phyloP scores from a whole-genome alignment of 331 rosid genomes.

The Ulmus americana region DNA sequence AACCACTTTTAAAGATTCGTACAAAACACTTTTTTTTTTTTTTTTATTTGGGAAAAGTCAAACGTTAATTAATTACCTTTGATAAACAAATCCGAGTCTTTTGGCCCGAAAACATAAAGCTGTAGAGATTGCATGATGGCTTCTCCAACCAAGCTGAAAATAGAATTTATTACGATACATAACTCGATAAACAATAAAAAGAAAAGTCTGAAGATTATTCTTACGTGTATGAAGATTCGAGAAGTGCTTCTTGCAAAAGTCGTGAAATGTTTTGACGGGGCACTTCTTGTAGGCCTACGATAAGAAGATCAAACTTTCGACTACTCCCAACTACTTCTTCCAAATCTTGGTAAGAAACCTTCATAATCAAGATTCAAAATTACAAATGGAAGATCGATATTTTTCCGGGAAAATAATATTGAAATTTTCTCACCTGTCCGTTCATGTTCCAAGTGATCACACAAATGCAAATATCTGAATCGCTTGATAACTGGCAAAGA shows the following conservation, averaged over 20 bases:
- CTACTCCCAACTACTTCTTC: conserved; percentile 43
- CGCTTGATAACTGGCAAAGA: conserved; percentile 30
- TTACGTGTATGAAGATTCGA: conserved; percentile 44
- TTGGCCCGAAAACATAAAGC: conserved; percentile 57
- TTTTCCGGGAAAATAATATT: background rate
- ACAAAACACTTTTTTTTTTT: no score
- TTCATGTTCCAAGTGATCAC: conserved; percentile 76
- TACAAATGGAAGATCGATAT: background rate
- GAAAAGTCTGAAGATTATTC: background rate
- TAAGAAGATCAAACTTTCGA: conserved; percentile 51
- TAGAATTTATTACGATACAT: background rate
- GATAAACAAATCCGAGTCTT: conserved; percentile 36
- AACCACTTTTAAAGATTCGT: no score
- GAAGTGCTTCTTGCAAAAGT: conserved; percentile 32
- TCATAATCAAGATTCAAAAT: background rate
- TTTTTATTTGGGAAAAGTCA: no score
- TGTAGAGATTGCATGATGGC: conserved; percentile 67
- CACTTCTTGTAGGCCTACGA: conserved; percentile 69
- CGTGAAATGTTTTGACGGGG: conserved; percentile 40
- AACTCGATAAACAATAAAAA: background rate
- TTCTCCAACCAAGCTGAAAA: conserved; percentile 59
- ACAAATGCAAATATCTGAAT: conserved; percentile 52
- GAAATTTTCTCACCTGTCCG: conserved; percentile 34
- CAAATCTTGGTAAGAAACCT: conserved; percentile 50
- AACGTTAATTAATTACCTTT: conserved; percentile 9